Base-by-base conservation (phyloP, 163 green algal genomes). In the Chlamydomonas reinhardtii region DNA sequence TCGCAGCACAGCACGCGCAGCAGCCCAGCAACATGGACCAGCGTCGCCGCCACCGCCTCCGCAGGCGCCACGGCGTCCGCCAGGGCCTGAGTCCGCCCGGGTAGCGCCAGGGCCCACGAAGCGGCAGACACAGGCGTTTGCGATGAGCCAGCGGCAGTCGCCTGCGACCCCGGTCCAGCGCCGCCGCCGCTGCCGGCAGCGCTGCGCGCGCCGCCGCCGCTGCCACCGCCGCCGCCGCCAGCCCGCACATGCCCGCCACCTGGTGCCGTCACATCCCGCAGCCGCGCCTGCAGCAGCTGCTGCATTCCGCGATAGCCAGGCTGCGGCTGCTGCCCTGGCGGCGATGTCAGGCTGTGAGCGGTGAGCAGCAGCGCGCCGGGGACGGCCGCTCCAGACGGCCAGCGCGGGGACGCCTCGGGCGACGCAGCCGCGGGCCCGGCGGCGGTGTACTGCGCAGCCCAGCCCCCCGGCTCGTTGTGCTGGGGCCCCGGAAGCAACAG, bases 1-100 rank as follows among this genome's bases (percentile, higher is more conserved):
- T 77, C 34, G 69, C 68, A 85, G 68, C 52, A 71, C 66, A 85
- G 78, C 48, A 77, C 78, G 24, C 78, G 68, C 78, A 85, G 69
- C 78, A 85, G 78, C 25, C 78, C 78, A 6, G 68, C 78, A 15
- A 75, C 78, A 68, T 85, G 68, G 16, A 31, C 66, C 66, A 85
- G 68, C 32, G 78, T 85, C 68, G 52, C 35, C 27, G 61, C 78
- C 78, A 85, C 48, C 6, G 78, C 78, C 69, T 85, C 78, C 48
- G 78, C 48, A 31, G 65, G 22, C 8, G 65, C 22, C 24, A 9
- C 48, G 16, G 64, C 43, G 39, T n/a, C 16, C 43, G 43, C 48
- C 1, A 31, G 35, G 16, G 48, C 65, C 72, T 48, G 11, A 39
- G 39, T 14, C 2, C 24, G n/a, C 24, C 64, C 37, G 27, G 48